Base-by-base conservation (phyloP, 2,329 filamentous ascomycete genomes). In the Fusarium mangiferae region DNA sequence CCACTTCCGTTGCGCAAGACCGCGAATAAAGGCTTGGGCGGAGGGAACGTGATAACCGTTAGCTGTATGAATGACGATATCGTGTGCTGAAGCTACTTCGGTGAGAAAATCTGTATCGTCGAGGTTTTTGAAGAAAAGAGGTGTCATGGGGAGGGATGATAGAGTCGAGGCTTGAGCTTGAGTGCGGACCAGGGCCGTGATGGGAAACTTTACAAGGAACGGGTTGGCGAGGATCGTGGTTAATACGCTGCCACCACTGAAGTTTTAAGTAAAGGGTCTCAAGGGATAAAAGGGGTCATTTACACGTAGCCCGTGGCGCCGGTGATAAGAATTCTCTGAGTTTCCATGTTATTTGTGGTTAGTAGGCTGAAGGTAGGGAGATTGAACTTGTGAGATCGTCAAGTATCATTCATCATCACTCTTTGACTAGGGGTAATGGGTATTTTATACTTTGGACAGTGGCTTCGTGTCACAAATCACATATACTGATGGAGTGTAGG, bases 281-380 rank as follows among this genome's bases (percentile, higher is more conserved):
- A 5, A 7, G 20, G 4, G 1, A 3, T n/a, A 3, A 2, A 6
- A 11, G 5, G 6, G 13, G 6, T 0, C 3, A 30, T 3, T 26
- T 62, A 68, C 56, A 68, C 42, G n/a, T 68, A 68, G 3, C 64
- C 64, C 7, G 64, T 55, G 13, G 64, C 64, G 18, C 66, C 64
- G 7, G 64, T 68, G 11, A 68, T 38, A 24, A 68, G 56, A 18
- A 68, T 12, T n/a, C 11, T 68, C 12, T 28, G 30, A 12, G 42
- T 24, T 4, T 41, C 22, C 66, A 68, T 68, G 7, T 15, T 26
- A 10, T 6, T 24, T 6, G 30, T 15, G 30, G 5, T 20, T 11
- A 8, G 49, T 24, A n/a, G n/a, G n/a, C n/a, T n/a, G n/a, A n/a
- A n/a, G n/a, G n/a, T n/a, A 4, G 2, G 30, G 10, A 18, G 12